phyloP scores from a whole-genome alignment of 768 basidiomycete species.

The Lactarius tabidus region DNA sequence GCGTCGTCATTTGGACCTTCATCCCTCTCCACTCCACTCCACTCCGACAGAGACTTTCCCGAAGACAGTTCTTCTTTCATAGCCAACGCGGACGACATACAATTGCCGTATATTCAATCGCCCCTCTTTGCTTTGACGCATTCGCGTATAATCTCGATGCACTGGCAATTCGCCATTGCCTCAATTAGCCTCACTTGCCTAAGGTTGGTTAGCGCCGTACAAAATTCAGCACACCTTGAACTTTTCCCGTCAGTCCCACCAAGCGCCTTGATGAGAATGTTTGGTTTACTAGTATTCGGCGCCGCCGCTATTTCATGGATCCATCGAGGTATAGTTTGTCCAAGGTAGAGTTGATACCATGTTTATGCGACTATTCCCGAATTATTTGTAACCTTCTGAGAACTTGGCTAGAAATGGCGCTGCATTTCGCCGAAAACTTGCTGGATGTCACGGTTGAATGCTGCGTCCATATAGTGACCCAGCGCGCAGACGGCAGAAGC shows the following conservation, averaged over 20 bases:
- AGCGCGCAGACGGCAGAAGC: not conserved
- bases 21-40: not conserved
- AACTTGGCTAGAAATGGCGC: too few relatives aligned
- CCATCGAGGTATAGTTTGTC: not conserved
- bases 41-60: not conserved
- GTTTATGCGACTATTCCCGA: not conserved
- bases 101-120: not conserved
- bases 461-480: too few relatives aligned
- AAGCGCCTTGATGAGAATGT: too few relatives aligned
- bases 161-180: not conserved
- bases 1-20: not conserved
- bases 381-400: not conserved
- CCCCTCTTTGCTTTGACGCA: slow-evolving; percentile 1
- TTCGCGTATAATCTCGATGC: not conserved
- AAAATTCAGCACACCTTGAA: too few relatives aligned
- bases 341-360: not conserved
- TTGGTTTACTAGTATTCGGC: too few relatives aligned
- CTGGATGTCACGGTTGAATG: too few relatives aligned
- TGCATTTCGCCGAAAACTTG: too few relatives aligned
- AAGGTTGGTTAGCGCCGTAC: not conserved
- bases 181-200: not conserved
- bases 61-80: not conserved
- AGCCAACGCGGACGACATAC: too few relatives aligned
- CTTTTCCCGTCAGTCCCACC: not conserved
- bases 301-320: not conserved